Conservation (phyloP, 2,329 filamentous ascomycete genomes). For the Zopfia rhizophila region DNA sequence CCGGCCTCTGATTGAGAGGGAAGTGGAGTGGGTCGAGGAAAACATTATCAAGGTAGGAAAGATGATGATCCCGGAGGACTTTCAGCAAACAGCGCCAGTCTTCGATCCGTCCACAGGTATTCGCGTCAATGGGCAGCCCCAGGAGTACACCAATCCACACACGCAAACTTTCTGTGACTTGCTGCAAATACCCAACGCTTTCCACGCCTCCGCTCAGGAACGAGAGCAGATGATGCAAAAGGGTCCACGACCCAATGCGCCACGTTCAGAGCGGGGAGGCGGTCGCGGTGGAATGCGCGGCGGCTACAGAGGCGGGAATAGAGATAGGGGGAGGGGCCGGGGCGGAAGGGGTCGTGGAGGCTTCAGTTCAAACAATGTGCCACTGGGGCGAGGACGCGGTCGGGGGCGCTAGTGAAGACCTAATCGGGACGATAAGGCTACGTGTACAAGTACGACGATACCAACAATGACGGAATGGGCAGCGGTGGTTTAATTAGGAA, state of each 20-base stretch:
- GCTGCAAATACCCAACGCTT: slow-evolving; percentile 79
- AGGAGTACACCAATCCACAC: slow-evolving; percentile 88
- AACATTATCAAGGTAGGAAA: slow-evolving; percentile 72
- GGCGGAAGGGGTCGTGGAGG: slow-evolving; percentile 31
- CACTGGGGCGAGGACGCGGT: slow-evolving; percentile 34
- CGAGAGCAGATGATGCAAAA: slow-evolving; percentile 46
- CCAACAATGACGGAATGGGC: slow-evolving; percentile 10
- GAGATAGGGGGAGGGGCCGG: slow-evolving; percentile 36
- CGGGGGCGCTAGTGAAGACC: slow-evolving; percentile 37
- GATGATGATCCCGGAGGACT: slow-evolving; percentile 80
- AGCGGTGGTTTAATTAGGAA: slow-evolving; percentile 1
- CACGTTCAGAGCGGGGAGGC: slow-evolving; percentile 37
- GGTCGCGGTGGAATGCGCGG: slow-evolving; percentile 30
- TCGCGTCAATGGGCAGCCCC: slow-evolving; percentile 70
- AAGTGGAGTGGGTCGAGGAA: slow-evolving; percentile 82
- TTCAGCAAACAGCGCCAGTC: slow-evolving; percentile 77
- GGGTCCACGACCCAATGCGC: slow-evolving; percentile 41
- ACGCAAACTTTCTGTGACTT: slow-evolving; percentile 84
- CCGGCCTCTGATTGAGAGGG: slow-evolving; percentile 71
- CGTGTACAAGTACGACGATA: neutral
- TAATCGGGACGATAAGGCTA: neutral
- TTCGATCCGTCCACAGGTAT: slow-evolving; percentile 70
- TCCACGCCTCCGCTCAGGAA: slow-evolving; percentile 78
- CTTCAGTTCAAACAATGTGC: slow-evolving; percentile 17
- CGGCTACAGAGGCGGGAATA: slow-evolving; percentile 38